Conservation (phyloP, 345 rosid genomes). For the Citrus australasica region DNA sequence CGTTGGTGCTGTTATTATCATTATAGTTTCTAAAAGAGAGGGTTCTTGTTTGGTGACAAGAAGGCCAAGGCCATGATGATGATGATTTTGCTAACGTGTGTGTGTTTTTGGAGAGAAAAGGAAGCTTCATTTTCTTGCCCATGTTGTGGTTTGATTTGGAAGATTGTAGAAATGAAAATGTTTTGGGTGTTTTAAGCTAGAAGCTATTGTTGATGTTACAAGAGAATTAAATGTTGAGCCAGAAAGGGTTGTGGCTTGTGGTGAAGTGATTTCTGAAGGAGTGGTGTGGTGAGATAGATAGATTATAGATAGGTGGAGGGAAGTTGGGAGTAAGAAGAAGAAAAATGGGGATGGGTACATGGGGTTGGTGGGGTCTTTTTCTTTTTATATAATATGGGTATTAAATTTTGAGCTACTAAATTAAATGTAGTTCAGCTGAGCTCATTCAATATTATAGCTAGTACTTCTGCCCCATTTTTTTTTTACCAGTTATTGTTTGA, state of each 20-base stretch:
- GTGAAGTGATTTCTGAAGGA: slow-evolving; percentile 21
- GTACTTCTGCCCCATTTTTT: background rate
- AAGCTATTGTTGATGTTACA: background rate
- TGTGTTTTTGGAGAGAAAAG: slow-evolving; percentile 41
- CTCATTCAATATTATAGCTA: slow-evolving; percentile 27
- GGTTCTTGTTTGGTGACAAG: slow-evolving; percentile 77
- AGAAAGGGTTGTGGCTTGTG: background rate
- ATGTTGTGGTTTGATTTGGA: background rate
- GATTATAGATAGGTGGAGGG: background rate
- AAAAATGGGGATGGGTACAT: background rate
- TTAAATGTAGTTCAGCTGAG: slow-evolving; percentile 36
- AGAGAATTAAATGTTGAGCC: slow-evolving; percentile 21
- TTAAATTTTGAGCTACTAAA: slow-evolving; percentile 28
- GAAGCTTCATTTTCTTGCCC: slow-evolving; percentile 61
- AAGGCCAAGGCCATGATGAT: slow-evolving; percentile 80
- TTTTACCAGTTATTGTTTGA: background rate
- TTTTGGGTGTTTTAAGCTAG: slow-evolving; percentile 7
- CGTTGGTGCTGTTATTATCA: background rate
- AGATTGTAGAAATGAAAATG: background rate
- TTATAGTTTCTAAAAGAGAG: slow-evolving; percentile 49
- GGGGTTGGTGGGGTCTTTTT: slow-evolving; percentile 27
- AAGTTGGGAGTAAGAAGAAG: background rate
- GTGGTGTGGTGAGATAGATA: background rate
- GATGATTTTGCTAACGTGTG: background rate
- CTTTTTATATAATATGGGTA: slow-evolving; percentile 19